phyloP scores from a whole-genome alignment of 176 grass and related monocot genomes.

The Avena atlantica region DNA sequence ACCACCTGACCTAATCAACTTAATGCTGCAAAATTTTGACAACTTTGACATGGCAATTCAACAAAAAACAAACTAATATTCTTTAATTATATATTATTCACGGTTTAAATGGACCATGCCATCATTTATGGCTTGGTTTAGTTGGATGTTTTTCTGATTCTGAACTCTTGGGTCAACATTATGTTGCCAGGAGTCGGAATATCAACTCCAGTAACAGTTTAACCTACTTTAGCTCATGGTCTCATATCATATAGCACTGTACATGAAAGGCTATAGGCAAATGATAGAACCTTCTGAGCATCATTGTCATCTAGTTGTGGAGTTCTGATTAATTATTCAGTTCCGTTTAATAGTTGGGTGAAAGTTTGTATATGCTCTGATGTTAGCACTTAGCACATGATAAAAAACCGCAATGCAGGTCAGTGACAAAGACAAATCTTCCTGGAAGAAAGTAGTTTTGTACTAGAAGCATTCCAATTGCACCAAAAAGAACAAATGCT shows the following conservation, averaged over 20 bases:
- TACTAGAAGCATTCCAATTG: slow-evolving; percentile 23
- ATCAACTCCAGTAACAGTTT: slow-evolving; percentile 4
- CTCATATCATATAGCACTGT: not conserved
- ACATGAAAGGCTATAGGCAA: not conserved
- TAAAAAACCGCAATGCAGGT: not conserved
- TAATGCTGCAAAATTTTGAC: not conserved
- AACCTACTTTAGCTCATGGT: not conserved
- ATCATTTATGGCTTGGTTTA: slow-evolving; percentile 24
- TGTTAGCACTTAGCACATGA: slow-evolving; percentile 25
- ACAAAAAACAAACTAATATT: slow-evolving; percentile 23
- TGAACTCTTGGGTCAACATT: slow-evolving; percentile 26
- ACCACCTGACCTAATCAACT: slow-evolving; percentile 7
- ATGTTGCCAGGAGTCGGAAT: slow-evolving; percentile 29
- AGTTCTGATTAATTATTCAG: not conserved
- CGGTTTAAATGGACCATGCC: not conserved
- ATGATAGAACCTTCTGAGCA: not conserved
- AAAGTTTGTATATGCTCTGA: slow-evolving; percentile 9
- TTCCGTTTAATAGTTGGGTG: not conserved
- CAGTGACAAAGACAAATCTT: slow-evolving; percentile 4
- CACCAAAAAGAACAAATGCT: not conserved
- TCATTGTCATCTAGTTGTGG: slow-evolving; percentile 6
- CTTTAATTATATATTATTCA: not conserved
- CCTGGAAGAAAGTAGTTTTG: slow-evolving; percentile 17
- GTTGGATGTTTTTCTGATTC: slow-evolving; percentile 25
- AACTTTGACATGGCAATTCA: not conserved